Conservation (phyloP, 179 eudicot species). For the Beta corolliflora region DNA sequence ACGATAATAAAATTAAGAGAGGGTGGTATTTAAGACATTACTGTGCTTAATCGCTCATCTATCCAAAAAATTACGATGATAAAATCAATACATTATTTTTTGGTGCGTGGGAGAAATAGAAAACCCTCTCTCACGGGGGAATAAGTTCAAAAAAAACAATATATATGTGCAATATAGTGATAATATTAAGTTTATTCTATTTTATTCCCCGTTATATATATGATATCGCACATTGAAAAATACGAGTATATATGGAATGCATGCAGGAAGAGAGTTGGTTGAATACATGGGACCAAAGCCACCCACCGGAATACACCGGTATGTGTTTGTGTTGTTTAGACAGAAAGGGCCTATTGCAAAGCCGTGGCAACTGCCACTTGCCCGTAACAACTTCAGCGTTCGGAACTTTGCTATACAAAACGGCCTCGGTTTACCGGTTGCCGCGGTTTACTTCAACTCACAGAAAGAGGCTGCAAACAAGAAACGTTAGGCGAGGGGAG, state of each 20-base stretch:
- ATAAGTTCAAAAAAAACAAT: too few species aligned
- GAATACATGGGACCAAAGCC: conserved; percentile 45
- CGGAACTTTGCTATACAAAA: conserved; percentile 30
- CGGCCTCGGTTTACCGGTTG: conserved; percentile 37
- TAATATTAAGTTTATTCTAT: too few species aligned
- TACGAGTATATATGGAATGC: not conserved
- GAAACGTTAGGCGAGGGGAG: not conserved
- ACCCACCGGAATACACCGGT: conserved; percentile 41
- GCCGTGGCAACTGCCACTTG: conserved; percentile 14
- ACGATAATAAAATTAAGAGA: too few species aligned
- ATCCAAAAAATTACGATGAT: too few species aligned
- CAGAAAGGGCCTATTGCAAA: conserved; percentile 20
- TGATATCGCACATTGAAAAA: too few species aligned
- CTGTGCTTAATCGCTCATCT: too few species aligned
- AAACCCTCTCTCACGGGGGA: too few species aligned
- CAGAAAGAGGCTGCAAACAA: conserved; percentile 32
- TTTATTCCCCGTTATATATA: too few species aligned
- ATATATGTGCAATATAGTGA: too few species aligned
- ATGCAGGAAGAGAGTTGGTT: conserved; percentile 37
- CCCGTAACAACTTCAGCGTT: conserved; percentile 37
- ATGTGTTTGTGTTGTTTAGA: conserved; percentile 33
- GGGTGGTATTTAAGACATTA: too few species aligned
- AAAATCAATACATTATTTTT: too few species aligned
- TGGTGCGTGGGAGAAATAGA: too few species aligned
- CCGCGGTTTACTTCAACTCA: conserved; percentile 41